phyloP scores from a whole-genome alignment of 2,329 filamentous ascomycete species.

The Beauveria sp. region DNA sequence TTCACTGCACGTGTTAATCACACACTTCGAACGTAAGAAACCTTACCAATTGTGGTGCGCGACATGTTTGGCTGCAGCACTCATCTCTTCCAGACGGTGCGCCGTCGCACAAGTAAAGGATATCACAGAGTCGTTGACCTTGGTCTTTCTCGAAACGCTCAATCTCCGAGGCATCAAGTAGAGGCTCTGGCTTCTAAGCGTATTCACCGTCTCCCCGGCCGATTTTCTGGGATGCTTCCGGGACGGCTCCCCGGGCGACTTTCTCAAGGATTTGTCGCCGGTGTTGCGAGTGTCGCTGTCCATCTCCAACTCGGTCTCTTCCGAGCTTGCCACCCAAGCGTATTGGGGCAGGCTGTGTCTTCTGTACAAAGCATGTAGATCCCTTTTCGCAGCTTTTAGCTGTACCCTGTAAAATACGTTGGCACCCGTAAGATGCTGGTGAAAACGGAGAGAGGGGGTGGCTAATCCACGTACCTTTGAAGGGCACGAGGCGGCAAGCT shows the following conservation, averaged over 20 bases:
- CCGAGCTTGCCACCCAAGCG: not conserved
- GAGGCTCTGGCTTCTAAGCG: not conserved
- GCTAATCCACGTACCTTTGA: not conserved
- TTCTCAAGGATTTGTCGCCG: no score
- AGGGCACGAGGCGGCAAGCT: not conserved
- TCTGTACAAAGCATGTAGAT: not conserved
- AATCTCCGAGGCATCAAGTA: not conserved
- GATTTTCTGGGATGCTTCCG: not conserved
- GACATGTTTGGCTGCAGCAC: not conserved
- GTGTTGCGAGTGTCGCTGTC: not conserved
- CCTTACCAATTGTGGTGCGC: not conserved
- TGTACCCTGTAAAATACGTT: not conserved
- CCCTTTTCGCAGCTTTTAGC: no score
- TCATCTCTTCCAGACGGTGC: not conserved
- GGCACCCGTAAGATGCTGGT: no score
- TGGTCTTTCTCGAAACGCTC: not conserved
- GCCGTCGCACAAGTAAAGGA: slow-evolving; percentile 1
- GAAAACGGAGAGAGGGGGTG: not conserved
- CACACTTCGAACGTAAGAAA: not conserved
- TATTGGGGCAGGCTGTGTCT: not conserved
- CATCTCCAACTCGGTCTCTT: not conserved
- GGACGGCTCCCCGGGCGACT: no score
- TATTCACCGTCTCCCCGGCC: not conserved
- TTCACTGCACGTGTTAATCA: not conserved
- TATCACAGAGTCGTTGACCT: not conserved